Conservation (phyloP, 2,329 filamentous ascomycete species). For the Neobulgaria alba region DNA sequence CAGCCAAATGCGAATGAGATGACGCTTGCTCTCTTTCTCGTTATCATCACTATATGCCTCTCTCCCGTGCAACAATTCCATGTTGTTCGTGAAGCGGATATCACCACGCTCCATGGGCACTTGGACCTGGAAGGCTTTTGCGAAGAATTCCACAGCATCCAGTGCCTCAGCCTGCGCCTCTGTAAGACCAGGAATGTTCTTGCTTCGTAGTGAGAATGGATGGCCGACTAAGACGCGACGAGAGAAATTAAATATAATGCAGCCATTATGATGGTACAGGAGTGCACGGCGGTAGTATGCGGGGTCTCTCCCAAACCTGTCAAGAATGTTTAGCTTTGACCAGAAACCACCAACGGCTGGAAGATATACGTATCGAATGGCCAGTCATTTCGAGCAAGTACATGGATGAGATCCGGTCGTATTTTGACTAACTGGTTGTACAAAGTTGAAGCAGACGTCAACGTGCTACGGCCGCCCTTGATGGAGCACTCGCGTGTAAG, state of each 20-base stretch:
- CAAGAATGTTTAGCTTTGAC: not conserved
- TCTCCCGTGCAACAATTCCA: too few species aligned
- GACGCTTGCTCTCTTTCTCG: too few species aligned
- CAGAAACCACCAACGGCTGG: not conserved
- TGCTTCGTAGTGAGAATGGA: slow-evolving; percentile 42
- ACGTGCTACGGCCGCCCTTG: slow-evolving; percentile 42
- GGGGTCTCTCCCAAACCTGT: slow-evolving; percentile 42
- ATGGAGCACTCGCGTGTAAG: slow-evolving; percentile 37
- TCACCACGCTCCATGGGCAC: too few species aligned
- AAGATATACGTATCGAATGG: slow-evolving; percentile 30
- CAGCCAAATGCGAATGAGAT: too few species aligned
- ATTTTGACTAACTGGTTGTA: slow-evolving; percentile 46
- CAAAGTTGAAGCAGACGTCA: slow-evolving; percentile 43
- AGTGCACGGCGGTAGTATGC: slow-evolving; percentile 43
- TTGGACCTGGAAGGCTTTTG: slow-evolving; percentile 32
- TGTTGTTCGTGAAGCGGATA: too few species aligned
- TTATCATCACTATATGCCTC: too few species aligned
- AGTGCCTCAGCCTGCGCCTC: slow-evolving; percentile 37
- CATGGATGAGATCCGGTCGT: slow-evolving; percentile 44
- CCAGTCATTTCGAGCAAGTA: slow-evolving; percentile 41
- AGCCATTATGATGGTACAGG: slow-evolving; percentile 45
- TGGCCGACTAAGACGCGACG: slow-evolving; percentile 51
- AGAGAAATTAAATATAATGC: slow-evolving; percentile 51
- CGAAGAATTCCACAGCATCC: slow-evolving; percentile 37
- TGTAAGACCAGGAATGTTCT: slow-evolving; percentile 44